Percentiles rank a stretch among this genome's conserved stretches.
Evolutionary conservation across 2,329 filamentous ascomycete genomes (phyloP).

Genomic region (Nectriaceae sp.): DNA sequence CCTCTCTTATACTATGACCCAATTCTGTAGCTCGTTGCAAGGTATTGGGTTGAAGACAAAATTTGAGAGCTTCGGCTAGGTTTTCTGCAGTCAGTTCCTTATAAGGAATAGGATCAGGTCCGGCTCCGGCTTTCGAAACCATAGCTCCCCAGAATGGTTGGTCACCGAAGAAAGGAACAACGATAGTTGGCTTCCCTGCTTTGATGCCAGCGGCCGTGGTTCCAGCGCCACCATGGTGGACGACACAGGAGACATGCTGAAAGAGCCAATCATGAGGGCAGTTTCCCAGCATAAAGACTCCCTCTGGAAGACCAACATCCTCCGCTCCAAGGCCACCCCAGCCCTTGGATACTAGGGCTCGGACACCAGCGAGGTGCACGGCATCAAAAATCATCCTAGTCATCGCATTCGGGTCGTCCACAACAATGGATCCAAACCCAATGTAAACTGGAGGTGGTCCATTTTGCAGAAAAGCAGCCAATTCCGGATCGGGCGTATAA

Average conservation of each 20-base stretch:
- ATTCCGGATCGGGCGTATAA: slow-evolving; percentile 65
- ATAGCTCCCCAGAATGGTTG: slow-evolving; percentile 84
- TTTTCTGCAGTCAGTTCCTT: slow-evolving; percentile 67
- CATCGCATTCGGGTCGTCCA: slow-evolving; percentile 72
- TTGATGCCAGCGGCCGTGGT: slow-evolving; percentile 87
- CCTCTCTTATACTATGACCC: slow-evolving; percentile 65
- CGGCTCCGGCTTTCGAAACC: slow-evolving; percentile 71
- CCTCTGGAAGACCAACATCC: slow-evolving; percentile 67
- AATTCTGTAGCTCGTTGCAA: slow-evolving; percentile 57
- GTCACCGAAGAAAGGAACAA: slow-evolving; percentile 86
- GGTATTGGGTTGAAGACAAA: slow-evolving; percentile 62
- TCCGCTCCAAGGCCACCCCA: slow-evolving; percentile 85
- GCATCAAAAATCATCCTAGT: slow-evolving; percentile 74
- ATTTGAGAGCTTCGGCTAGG: slow-evolving; percentile 63
- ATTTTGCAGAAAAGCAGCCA: slow-evolving; percentile 65
- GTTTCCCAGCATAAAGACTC: slow-evolving; percentile 82
- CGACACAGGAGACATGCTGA: slow-evolving; percentile 75
- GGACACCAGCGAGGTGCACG: slow-evolving; percentile 64
- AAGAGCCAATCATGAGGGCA: slow-evolving; percentile 91
- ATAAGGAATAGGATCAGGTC: slow-evolving; percentile 69
- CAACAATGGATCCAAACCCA: slow-evolving; percentile 81
- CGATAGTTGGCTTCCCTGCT: slow-evolving; percentile 75
- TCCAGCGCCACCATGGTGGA: slow-evolving; percentile 86
- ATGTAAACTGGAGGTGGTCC: slow-evolving; percentile 79
- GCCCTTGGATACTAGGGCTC: slow-evolving; percentile 82